Conservation (phyloP, 257 asterid species). For the Dorcoceras hygrometricum region DNA sequence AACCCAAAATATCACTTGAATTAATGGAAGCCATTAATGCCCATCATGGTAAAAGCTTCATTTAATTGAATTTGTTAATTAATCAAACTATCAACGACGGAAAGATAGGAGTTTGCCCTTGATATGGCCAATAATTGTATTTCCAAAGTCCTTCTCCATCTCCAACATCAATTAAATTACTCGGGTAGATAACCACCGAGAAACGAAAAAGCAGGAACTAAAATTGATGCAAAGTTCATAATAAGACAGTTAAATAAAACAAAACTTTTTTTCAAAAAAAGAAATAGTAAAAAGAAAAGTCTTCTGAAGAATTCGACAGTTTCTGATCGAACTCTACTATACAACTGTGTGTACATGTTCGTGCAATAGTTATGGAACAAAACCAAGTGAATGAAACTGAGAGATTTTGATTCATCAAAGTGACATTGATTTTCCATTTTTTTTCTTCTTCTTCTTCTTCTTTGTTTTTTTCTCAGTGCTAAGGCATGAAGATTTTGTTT, state of each 20-base stretch:
- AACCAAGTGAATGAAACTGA: too few species aligned
- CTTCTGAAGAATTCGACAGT: too few species aligned
- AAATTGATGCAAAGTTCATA: too few species aligned
- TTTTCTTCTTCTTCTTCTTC: too few species aligned
- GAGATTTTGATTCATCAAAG: background rate
- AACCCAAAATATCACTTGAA: background rate
- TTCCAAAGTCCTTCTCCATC: background rate
- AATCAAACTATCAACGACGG: background rate
- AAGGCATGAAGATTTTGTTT: slow-evolving; percentile 71
- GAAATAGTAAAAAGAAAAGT: too few species aligned
- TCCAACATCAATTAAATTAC: background rate
- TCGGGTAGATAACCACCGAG: background rate
- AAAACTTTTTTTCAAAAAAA: too few species aligned
- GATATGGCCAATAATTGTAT: background rate
- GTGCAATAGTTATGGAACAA: too few species aligned
- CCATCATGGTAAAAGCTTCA: background rate
- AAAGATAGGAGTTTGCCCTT: background rate
- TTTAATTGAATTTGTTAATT: background rate
- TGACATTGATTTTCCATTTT: background rate
- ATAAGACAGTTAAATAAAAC: too few species aligned
- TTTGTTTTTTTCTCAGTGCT: too few species aligned
- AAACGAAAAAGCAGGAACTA: background rate
- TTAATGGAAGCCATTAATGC: background rate
- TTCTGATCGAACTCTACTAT: too few species aligned
- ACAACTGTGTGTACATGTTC: too few species aligned